These are phyloP conservation scores for Saccharomyces pastorianus DNA, from an alignment of 1,139 yeast genomes.

Conservation along the genomic window DNA sequence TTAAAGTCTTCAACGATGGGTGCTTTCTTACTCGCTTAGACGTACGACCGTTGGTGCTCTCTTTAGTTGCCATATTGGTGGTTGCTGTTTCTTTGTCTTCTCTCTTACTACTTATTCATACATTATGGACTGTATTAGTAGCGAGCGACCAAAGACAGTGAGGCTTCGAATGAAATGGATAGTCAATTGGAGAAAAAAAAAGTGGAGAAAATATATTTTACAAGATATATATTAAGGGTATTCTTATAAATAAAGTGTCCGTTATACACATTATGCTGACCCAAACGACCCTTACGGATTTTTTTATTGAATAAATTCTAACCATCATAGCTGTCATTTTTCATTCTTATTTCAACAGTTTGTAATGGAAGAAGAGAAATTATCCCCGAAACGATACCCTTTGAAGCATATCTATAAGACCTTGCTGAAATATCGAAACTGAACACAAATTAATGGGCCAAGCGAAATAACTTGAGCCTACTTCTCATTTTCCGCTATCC, in stretches of 20 bases:
- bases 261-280: not conserved
- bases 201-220: not conserved
- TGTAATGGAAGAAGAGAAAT: not conserved
- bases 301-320: not conserved
- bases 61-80: not conserved
- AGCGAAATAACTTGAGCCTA: not conserved
- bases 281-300: not conserved
- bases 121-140: not conserved
- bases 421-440: not conserved
- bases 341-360: not conserved
- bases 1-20: conserved; percentile 24
- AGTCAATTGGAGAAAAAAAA: not conserved
- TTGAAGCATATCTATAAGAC: not conserved
- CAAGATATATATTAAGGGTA: not conserved
- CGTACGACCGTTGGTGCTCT: not conserved
- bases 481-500: too few species aligned
- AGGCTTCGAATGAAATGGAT: not conserved
- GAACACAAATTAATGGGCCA: not conserved
- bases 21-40: conserved; percentile 17
- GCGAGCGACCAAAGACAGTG: not conserved
- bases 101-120: not conserved
- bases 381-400: not conserved
- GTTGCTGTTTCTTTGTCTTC: not conserved
- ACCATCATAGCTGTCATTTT: not conserved
- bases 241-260: too few species aligned